Evolutionary conservation across 257 asterid species (phyloP).

Genomic region (Capsicum chinense): DNA sequence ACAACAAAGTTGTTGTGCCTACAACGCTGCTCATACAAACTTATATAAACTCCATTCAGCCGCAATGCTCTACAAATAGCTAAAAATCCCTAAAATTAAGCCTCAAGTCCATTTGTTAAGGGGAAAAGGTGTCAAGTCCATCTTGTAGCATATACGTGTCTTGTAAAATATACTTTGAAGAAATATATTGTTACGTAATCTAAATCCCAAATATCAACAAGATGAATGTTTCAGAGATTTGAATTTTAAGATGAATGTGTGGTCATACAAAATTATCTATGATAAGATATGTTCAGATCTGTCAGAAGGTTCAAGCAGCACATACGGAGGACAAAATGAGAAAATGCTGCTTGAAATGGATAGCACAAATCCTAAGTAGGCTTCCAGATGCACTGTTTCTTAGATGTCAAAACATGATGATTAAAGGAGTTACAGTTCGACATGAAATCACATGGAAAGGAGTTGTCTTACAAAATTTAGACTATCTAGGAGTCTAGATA

Average conservation of each 20-base stretch:
- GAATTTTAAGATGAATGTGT: not conserved
- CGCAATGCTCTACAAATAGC: not conserved
- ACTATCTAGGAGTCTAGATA: not conserved
- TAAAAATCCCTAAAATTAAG: not conserved
- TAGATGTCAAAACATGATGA: not conserved
- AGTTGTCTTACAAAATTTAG: not conserved
- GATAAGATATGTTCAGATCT: not conserved
- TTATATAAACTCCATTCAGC: not conserved
- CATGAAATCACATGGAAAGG: not conserved
- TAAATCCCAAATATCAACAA: not conserved
- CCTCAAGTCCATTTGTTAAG: not conserved
- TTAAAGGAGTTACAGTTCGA: not conserved
- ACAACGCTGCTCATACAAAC: not conserved
- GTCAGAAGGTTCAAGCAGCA: not conserved
- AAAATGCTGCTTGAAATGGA: not conserved
- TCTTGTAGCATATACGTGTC: not conserved
- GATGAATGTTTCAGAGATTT: not conserved
- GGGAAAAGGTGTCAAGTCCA: not conserved
- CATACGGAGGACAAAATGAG: not conserved
- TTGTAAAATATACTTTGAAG: not conserved
- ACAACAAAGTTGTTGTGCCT: not conserved
- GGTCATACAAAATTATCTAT: not conserved
- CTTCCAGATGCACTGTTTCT: not conserved
- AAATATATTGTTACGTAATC: not conserved
- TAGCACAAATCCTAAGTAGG: not conserved